Percentiles rank a stretch among this genome's conserved stretches.
Evolutionary conservation across 805 yeast species (phyloP).

Genomic region (Aciculoconidium aculeatum): DNA sequence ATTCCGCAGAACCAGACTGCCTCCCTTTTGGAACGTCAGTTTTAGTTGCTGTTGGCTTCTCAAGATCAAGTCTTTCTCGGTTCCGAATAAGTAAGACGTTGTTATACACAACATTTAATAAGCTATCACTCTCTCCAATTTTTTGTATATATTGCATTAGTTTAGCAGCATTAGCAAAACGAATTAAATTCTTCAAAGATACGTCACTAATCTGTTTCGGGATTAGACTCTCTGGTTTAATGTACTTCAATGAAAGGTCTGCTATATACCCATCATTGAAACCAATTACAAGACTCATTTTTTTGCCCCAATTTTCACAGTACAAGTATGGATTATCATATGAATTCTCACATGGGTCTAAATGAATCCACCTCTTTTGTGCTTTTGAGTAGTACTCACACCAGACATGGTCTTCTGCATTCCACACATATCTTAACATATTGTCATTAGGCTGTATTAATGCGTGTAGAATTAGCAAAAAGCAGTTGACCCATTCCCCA

Average conservation of each 20-base stretch:
- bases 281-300: conserved; percentile 84
- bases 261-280: conserved; percentile 52
- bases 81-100: conserved; percentile 31
- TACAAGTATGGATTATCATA: conserved; percentile 78
- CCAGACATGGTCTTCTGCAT: conserved; percentile 94
- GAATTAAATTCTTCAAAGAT: too few relatives aligned
- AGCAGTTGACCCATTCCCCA: conserved; percentile 94
- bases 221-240: conserved; percentile 31
- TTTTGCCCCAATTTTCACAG: conserved; percentile 85
- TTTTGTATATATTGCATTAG: conserved; percentile 5
- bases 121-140: not conserved
- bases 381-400: conserved; percentile 72
- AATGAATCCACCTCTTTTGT: conserved; percentile 73
- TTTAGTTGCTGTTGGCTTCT: conserved; percentile 15
- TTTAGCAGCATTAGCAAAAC: too few relatives aligned
- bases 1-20: conserved; percentile 68
- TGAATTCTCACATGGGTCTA: conserved; percentile 83
- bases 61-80: conserved; percentile 19
- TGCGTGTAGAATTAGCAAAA: conserved; percentile 62
- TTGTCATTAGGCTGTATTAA: conserved; percentile 38
- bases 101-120: conserved; percentile 22
- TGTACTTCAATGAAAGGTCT: conserved; percentile 70
- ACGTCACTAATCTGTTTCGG: too few relatives aligned
- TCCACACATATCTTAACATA: conserved; percentile 69
- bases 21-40: conserved; percentile 39